A percentile compares a stretch with the other conserved stretches of the same genome.
These are phyloP conservation scores for Clarireedia sp. DNA, from an alignment of 2,329 filamentous ascomycete species.

Conservation along the genomic window DNA sequence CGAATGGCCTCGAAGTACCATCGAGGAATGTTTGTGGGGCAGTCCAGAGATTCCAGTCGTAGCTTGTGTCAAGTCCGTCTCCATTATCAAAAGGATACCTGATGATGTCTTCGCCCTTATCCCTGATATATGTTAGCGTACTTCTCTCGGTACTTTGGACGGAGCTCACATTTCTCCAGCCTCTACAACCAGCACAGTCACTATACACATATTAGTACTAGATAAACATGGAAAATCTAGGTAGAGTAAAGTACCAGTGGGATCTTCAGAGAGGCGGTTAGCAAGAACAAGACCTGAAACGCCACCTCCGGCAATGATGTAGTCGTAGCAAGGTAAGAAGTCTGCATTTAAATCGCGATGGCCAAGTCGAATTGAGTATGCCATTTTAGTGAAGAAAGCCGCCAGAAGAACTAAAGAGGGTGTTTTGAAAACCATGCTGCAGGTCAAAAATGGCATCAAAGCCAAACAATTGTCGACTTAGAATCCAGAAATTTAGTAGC, in stretches of 20 bases:
- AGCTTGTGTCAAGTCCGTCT: constrained; percentile 30
- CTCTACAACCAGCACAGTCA: constrained; percentile 23
- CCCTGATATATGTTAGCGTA: constrained; percentile 12
- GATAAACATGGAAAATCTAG: background rate
- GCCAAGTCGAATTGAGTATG: constrained; percentile 13
- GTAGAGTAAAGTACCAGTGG: constrained; percentile 10
- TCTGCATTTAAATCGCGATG: constrained; percentile 17
- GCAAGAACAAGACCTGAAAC: constrained; percentile 39
- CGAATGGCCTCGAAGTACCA: constrained; percentile 18
- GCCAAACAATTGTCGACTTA: background rate
- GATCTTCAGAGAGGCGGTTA: constrained; percentile 35
- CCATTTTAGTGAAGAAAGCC: background rate
- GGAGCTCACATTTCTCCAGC: constrained; percentile 19
- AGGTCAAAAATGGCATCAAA: constrained; percentile 3
- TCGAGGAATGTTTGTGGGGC: constrained; percentile 31
- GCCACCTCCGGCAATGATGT: constrained; percentile 39
- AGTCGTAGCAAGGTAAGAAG: constrained; percentile 30
- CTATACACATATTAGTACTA: constrained; percentile 12
- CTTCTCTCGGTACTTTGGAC: background rate
- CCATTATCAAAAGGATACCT: constrained; percentile 21
- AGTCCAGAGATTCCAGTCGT: constrained; percentile 36
- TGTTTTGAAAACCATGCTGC: background rate
- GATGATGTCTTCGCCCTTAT: constrained; percentile 22
- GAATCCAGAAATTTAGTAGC: background rate
- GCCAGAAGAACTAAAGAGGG: constrained; percentile 1